Evolutionary conservation across 1,139 yeast genomes (phyloP), one percentile per base, ranked within the genome.

Genomic region (Komagataea norvegica): DNA sequence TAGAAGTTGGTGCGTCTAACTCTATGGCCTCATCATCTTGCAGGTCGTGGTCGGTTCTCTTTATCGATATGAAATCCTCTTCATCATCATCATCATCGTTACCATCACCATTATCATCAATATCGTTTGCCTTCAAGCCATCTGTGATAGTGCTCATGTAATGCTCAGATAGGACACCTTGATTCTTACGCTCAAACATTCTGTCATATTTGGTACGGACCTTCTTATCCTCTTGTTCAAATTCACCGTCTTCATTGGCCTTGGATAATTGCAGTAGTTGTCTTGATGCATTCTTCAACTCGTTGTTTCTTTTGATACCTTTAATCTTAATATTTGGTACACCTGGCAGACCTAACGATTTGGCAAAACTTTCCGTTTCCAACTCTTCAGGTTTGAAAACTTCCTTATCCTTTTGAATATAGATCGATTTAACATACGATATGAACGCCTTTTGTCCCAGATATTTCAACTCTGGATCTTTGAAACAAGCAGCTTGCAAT

Each of bases 371-470:
- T 46, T 89, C 96, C 6, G 82, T 67, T 3, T 96, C 94, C 13
- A 91, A 60, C 30, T 77, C 76, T 11, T 80, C 85, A 24, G 88
- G 72, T 51, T 78, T 74, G 62, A 91, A 91, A 9, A 89, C 79
- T 36, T 80, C 85, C 59, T 87, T 88, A 56, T 91, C 95, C 56
- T 82, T 79, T 61, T 89, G 97, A 32, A 91, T 69, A 54, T 82
- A 80, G 8, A 93, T 74, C 3, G 96, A 86, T 49, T 87, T 73
- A 57, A 81, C 80, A 57, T 91, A 91, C 8, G 97, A 85, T 34
- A 87, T 84, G 55, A 91, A 91, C 6, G 97, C 96, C 61, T 93
- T 84, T 63, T 91, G 98, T 0, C 94, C 98, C 49, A 91, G 68
- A 56, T 91, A 91, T 60, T 91, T 91, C 51, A 93, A 67, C 49